These are phyloP conservation scores for Bruguiera gymnorhiza DNA, from an alignment of 345 rosid species.

Conservation along the genomic window DNA sequence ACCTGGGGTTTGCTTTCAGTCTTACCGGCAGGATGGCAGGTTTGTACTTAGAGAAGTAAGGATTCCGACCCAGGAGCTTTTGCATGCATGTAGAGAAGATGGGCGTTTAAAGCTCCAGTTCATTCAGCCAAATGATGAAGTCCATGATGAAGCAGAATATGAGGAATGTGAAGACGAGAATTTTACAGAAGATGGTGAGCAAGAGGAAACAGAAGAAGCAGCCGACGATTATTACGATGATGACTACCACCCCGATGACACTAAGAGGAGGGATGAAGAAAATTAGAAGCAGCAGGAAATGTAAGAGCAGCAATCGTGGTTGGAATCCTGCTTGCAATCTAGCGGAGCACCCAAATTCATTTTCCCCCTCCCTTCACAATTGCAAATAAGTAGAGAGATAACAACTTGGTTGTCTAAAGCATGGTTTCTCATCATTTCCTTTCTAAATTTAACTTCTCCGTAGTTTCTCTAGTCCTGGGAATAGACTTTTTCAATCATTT, in stretches of 20 bases:
- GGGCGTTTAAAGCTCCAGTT: slow-evolving; percentile 72
- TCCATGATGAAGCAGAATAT: slow-evolving; percentile 22
- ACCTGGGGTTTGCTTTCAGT: slow-evolving; percentile 69
- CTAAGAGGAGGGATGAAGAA: not conserved
- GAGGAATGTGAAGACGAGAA: slow-evolving; percentile 14
- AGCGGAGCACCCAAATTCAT: not conserved
- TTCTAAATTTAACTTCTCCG: not conserved
- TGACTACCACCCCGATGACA: no score
- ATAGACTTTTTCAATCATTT: not conserved
- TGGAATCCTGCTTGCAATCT: not conserved
- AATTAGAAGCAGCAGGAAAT: not conserved
- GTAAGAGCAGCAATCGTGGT: not conserved
- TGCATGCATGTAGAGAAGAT: slow-evolving; percentile 72
- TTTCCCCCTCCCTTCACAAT: not conserved
- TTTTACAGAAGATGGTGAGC: slow-evolving; percentile 9
- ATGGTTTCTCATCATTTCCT: not conserved
- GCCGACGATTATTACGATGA: not conserved
- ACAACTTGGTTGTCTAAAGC: no score
- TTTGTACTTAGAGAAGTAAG: slow-evolving; percentile 71
- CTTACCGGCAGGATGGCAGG: slow-evolving; percentile 76
- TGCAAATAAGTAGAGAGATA: not conserved
- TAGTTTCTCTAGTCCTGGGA: no score
- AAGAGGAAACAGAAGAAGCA: slow-evolving; percentile 9
- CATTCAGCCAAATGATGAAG: slow-evolving; percentile 56
- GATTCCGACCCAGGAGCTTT: slow-evolving; percentile 64